Conservation (phyloP, 345 rosid genomes). For the Raphanus raphanistrum region DNA sequence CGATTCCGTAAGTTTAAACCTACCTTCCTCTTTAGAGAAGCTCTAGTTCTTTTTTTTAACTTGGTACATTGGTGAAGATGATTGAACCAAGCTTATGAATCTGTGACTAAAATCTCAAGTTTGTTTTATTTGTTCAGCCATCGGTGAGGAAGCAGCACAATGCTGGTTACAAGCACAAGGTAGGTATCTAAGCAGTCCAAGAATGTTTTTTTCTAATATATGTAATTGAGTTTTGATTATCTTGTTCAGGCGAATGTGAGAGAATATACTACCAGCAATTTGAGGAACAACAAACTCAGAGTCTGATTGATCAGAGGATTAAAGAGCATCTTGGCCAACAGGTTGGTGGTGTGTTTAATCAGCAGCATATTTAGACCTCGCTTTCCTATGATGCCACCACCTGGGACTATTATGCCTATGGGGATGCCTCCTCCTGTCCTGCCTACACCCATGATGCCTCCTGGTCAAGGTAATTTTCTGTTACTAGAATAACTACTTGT, state of each 20-base stretch:
- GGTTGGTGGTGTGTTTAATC: slow-evolving; percentile 90
- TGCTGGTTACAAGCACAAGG: slow-evolving; percentile 99
- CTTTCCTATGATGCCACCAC: slow-evolving; percentile 59
- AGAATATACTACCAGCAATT: slow-evolving; percentile 91
- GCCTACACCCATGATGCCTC: slow-evolving; percentile 77
- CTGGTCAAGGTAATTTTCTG: slow-evolving; percentile 33
- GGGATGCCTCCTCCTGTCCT: slow-evolving; percentile 88
- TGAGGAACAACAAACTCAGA: slow-evolving; percentile 97
- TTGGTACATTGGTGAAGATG: not conserved
- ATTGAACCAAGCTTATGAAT: not conserved
- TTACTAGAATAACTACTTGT: not conserved
- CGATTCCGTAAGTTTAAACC: slow-evolving; percentile 70
- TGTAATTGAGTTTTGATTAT: slow-evolving; percentile 2
- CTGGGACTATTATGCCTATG: slow-evolving; percentile 37
- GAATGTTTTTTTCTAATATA: too few species aligned
- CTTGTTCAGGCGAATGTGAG: slow-evolving; percentile 79
- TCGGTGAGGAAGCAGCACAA: slow-evolving; percentile 99
- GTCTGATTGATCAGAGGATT: slow-evolving; percentile 90
- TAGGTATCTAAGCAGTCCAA: not conserved
- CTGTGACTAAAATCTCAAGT: not conserved
- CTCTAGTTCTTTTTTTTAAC: too few species aligned
- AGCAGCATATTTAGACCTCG: slow-evolving; percentile 89
- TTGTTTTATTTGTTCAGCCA: slow-evolving; percentile 54
- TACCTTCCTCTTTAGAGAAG: not conserved
- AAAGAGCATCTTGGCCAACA: slow-evolving; percentile 96